These are phyloP conservation scores for Grammothele lineata DNA, from an alignment of 768 basidiomycete species.

Conservation along the genomic window DNA sequence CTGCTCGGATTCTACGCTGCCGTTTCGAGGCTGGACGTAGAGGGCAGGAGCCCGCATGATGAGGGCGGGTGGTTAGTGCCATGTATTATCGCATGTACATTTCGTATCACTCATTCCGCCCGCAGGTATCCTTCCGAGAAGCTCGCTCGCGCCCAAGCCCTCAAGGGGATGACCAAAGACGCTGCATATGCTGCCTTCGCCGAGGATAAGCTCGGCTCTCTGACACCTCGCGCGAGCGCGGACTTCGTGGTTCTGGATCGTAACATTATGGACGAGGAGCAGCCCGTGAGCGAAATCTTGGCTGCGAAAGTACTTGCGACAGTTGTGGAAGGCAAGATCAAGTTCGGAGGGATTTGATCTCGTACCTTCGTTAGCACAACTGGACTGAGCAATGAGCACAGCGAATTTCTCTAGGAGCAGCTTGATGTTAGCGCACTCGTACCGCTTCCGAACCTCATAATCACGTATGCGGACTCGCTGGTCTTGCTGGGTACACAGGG, in stretches of 20 bases:
- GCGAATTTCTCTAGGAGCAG: too few relatives aligned
- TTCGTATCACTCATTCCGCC: background rate
- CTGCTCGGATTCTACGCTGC: conserved; percentile 89
- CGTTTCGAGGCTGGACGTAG: conserved; percentile 61
- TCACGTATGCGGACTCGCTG: too few relatives aligned
- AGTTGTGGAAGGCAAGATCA: conserved; percentile 67
- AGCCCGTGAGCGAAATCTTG: conserved; percentile 57
- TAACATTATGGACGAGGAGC: conserved; percentile 70
- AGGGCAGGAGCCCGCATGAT: conserved; percentile 82
- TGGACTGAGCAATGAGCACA: too few relatives aligned
- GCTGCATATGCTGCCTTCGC: conserved; percentile 86
- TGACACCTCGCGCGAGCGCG: conserved; percentile 74
- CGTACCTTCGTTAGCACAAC: background rate
- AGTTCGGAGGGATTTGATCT: conserved; percentile 47
- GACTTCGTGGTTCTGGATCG: conserved; percentile 84
- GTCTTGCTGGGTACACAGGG: too few relatives aligned
- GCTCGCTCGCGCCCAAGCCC: conserved; percentile 76
- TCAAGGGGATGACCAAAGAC: conserved; percentile 89
- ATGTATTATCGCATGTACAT: background rate
- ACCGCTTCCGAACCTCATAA: too few relatives aligned
- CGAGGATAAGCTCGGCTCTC: conserved; percentile 66
- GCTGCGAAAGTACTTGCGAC: conserved; percentile 65
- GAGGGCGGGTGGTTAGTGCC: conserved; percentile 67
- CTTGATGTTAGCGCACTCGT: too few relatives aligned
- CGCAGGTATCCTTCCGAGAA: conserved; percentile 70